A percentile compares a stretch with the other conserved stretches of the same genome.
Evolutionary conservation across 129 eudicot species (phyloP).

Genomic region (Lonicera japonica): DNA sequence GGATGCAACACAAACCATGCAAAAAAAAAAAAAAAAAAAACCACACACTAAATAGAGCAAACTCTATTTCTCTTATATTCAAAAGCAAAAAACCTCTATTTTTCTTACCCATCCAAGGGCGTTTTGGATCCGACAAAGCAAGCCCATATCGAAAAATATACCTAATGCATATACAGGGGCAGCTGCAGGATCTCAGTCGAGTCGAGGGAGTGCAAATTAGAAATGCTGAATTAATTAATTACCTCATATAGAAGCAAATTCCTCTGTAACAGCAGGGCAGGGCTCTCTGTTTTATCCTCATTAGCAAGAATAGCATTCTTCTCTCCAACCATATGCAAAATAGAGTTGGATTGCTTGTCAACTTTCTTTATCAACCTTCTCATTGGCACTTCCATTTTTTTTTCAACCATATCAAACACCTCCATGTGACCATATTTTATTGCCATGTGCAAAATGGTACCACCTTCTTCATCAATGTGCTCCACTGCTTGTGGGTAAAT

Average conservation of each 20-base stretch:
- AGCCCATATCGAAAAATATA: too few relatives aligned
- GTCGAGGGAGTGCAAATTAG: too few relatives aligned
- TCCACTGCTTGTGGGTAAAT: slow-evolving; percentile 33
- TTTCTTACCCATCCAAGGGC: too few relatives aligned
- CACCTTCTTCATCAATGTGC: slow-evolving; percentile 23
- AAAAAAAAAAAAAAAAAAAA: too few relatives aligned
- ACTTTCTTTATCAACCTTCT: slow-evolving; percentile 16
- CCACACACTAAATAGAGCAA: too few relatives aligned
- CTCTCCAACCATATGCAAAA: slow-evolving; percentile 40
- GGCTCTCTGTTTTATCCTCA: background rate
- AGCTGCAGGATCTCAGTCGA: too few relatives aligned
- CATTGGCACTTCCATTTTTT: slow-evolving; percentile 19
- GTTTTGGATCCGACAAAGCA: too few relatives aligned
- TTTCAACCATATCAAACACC: slow-evolving; percentile 18
- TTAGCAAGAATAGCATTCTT: background rate
- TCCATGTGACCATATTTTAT: slow-evolving; percentile 13
- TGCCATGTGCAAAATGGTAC: slow-evolving; percentile 33
- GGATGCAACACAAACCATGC: too few relatives aligned
- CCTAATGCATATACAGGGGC: too few relatives aligned
- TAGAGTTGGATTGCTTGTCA: slow-evolving; percentile 25
- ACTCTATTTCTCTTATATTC: too few relatives aligned
- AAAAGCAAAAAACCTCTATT: too few relatives aligned
- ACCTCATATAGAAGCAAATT: slow-evolving; percentile 34
- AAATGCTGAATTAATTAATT: too few relatives aligned
- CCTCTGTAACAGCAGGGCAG: slow-evolving; percentile 28